Evolutionary conservation across 805 yeast genomes (phyloP).

Genomic region (Jamesozyma gamospora): DNA sequence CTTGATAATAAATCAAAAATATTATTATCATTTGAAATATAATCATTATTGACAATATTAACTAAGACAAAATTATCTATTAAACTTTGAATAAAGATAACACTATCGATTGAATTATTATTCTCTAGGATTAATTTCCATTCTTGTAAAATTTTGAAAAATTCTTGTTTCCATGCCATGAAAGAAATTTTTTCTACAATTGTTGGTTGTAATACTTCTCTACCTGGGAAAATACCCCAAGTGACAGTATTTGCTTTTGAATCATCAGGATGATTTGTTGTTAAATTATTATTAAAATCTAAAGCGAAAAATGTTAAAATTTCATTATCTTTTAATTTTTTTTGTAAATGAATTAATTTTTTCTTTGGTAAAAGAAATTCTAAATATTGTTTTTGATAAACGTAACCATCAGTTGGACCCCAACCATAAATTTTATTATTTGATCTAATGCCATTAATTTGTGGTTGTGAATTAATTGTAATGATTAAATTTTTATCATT

Average conservation of each 20-base stretch:
- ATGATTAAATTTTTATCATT: slow-evolving; percentile 53
- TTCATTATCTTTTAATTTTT: slow-evolving; percentile 33
- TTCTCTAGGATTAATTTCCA: slow-evolving; percentile 55
- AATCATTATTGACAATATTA: slow-evolving; percentile 87
- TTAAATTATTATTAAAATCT: slow-evolving; percentile 43
- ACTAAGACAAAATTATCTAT: slow-evolving; percentile 58
- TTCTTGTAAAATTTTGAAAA: slow-evolving; percentile 69
- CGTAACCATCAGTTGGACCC: slow-evolving; percentile 92
- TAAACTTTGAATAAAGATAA: slow-evolving; percentile 21
- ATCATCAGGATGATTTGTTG: slow-evolving; percentile 61
- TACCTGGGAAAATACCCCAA: slow-evolving; percentile 97
- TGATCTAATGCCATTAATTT: slow-evolving; percentile 70
- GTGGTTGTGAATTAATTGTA: slow-evolving; percentile 92
- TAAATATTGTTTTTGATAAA: slow-evolving; percentile 87
- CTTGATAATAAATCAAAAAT: slow-evolving; percentile 43
- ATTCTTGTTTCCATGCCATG: slow-evolving; percentile 96
- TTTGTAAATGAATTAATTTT: slow-evolving; percentile 14
- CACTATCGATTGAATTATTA: slow-evolving; percentile 26
- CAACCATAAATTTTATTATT: slow-evolving; percentile 71
- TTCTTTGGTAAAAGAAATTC: slow-evolving; percentile 68
- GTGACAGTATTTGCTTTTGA: slow-evolving; percentile 85
- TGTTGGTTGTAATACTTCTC: slow-evolving; percentile 90
- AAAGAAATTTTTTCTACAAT: slow-evolving; percentile 88
- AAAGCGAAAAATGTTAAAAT: slow-evolving; percentile 74
- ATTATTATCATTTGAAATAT: slow-evolving; percentile 40